Evolutionary conservation across 2,329 filamentous ascomycete species (phyloP), one percentile per base, ranked within the genome.

Genomic region (Teratosphaeria epicoccoides): DNA sequence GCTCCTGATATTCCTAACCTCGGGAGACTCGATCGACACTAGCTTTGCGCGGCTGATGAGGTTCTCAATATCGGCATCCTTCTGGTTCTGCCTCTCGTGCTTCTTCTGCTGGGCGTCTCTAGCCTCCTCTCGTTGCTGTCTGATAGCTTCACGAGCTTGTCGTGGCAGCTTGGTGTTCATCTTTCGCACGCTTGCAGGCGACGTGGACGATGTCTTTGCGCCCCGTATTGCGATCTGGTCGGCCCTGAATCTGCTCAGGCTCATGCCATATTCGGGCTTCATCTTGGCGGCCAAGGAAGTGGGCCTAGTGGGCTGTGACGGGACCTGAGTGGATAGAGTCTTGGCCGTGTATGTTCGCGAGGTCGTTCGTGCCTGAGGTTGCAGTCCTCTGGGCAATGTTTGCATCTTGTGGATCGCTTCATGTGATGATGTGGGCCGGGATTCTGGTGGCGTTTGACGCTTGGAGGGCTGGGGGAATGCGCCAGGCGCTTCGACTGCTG

Each of bases 31-130:
- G 17, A 45, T 45, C 24, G 22, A 24, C 48, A 50, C 23, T 6
- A n/a, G n/a, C 48, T 43, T 50, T 9, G 48, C 48, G 40, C 48
- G 48, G 14, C 40, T 23, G 22, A 50, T 33, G 7, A 50, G 37
- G 28, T 29, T 26, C 7, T 44, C 48, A 23, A 50, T 45, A 22
- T 50, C 40, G 22, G n/a, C 33, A 46, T 50, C 48, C 23, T 23
- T 46, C 25, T 28, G 23, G 7, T 24, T 24, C 44, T 46, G 44
- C 44, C 25, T 28, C 14, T 46, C 44, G 17, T 48, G 24, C 7
- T 23, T 33, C 20, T 48, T 33, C 24, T 48, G 23, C 43, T 24
- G 43, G 49, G 24, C 25, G 12, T 26, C 46, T 22, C 24, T 25
- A 10, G 47, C 47, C 43, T 49, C 47, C 7, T 49, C 48, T 23